Percentiles rank a stretch among this genome's conserved stretches.
Evolutionary conservation across 1,284 basidiomycete species (phyloP).

Genomic region (Leccinum ponderosum): DNA sequence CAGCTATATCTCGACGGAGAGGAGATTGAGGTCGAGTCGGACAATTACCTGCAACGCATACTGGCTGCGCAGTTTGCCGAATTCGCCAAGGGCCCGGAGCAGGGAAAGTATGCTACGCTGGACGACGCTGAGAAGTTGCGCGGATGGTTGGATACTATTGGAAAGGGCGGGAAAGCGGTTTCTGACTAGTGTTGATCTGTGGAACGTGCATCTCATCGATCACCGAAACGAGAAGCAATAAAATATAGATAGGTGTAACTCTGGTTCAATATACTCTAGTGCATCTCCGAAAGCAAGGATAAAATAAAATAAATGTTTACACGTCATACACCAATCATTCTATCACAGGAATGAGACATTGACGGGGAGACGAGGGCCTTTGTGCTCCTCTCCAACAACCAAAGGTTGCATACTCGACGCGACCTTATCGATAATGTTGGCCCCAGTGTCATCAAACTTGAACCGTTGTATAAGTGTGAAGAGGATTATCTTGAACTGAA

Average conservation of each 20-base stretch:
- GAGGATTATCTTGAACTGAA: slow-evolving; percentile 14
- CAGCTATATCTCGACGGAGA: slow-evolving; percentile 15
- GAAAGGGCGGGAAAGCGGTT: background rate
- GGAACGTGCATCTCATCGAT: background rate
- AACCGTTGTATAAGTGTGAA: slow-evolving; percentile 5
- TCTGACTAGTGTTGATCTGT: background rate
- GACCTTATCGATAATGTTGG: background rate
- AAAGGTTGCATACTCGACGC: slow-evolving; percentile 13
- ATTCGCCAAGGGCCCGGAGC: slow-evolving; percentile 13
- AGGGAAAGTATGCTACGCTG: slow-evolving; percentile 12
- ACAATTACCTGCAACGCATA: background rate
- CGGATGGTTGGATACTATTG: slow-evolving; percentile 6
- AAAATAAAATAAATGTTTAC: background rate
- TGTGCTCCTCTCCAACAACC: slow-evolving; percentile 10
- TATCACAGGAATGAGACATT: background rate
- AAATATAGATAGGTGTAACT: background rate
- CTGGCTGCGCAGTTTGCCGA: slow-evolving; percentile 13
- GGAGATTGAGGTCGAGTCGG: slow-evolving; percentile 7
- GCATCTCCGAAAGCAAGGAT: background rate
- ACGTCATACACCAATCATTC: background rate
- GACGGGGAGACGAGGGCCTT: slow-evolving; percentile 8
- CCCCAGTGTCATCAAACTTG: slow-evolving; percentile 3
- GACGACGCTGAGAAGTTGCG: slow-evolving; percentile 15
- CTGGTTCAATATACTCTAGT: background rate
- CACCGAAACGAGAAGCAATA: background rate